These are phyloP conservation scores for Neurospora intermedia DNA, from an alignment of 495 filamentous ascomycete genomes.

Conservation along the genomic window DNA sequence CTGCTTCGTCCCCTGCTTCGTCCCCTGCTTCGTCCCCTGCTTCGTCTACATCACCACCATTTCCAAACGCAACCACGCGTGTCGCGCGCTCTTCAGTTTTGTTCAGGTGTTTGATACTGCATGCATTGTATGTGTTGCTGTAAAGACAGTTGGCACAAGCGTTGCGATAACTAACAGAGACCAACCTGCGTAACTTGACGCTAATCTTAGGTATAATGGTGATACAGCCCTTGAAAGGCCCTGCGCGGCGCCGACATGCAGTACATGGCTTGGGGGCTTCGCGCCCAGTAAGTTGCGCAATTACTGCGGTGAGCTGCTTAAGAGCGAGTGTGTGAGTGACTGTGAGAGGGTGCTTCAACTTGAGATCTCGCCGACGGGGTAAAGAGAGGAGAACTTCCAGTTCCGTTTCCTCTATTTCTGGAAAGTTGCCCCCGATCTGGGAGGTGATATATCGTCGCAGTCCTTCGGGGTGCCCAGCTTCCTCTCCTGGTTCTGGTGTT, in stretches of 20 bases:
- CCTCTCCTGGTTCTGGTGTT: background rate
- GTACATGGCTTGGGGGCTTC: background rate
- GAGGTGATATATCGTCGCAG: background rate
- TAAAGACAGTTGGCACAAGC: conserved; percentile 9
- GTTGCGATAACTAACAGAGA: background rate
- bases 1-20: background rate
- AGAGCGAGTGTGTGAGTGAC: background rate
- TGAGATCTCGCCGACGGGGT: background rate
- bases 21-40: background rate
- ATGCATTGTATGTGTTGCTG: background rate
- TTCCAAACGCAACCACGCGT: background rate
- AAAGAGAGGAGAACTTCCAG: background rate
- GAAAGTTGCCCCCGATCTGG: background rate
- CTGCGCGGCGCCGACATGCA: conserved; percentile 4
- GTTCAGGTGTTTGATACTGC: conserved; percentile 1
- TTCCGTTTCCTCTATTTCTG: background rate
- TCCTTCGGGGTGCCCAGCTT: background rate
- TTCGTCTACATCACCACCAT: background rate
- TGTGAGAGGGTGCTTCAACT: background rate
- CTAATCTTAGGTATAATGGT: background rate
- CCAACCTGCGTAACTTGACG: background rate
- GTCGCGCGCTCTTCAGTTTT: background rate
- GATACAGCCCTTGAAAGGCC: conserved; percentile 4
- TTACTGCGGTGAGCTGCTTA: background rate
- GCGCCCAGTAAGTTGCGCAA: conserved; percentile 5